These are phyloP conservation scores for Scedosporium dehoogii DNA, from an alignment of 2,329 filamentous ascomycete species.

Conservation along the genomic window DNA sequence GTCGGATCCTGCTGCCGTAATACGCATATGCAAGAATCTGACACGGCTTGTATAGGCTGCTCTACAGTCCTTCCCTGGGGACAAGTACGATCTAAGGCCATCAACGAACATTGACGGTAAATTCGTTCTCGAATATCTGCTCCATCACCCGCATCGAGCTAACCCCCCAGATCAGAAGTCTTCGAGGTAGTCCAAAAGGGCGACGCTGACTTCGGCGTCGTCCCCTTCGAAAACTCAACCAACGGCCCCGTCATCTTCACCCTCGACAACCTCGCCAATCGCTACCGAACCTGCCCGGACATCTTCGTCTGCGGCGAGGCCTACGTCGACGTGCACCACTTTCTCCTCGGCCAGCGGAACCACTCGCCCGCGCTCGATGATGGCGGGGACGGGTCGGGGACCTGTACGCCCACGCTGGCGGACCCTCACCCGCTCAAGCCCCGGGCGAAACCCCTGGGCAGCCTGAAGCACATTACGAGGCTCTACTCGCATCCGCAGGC, in stretches of 20 bases:
- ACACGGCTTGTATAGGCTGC: conserved; percentile 26
- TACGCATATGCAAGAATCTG: conserved; percentile 1
- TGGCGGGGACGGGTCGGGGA: conserved; percentile 26
- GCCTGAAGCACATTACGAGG: conserved; percentile 55
- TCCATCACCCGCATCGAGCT: not conserved
- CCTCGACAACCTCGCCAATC: conserved; percentile 78
- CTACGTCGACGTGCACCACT: conserved; percentile 84
- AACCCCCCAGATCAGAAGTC: conserved; percentile 46
- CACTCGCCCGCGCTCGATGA: conserved; percentile 17
- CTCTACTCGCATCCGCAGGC: conserved; percentile 93
- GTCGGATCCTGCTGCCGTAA: not conserved
- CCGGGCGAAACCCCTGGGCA: conserved; percentile 34
- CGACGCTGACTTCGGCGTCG: conserved; percentile 60
- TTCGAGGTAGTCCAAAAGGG: conserved; percentile 68
- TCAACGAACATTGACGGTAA: conserved; percentile 40
- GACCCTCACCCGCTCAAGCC: conserved; percentile 33
- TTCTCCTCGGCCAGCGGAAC: conserved; percentile 53
- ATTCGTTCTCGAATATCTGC: conserved; percentile 9
- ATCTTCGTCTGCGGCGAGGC: conserved; percentile 73
- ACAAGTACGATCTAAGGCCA: conserved; percentile 37
- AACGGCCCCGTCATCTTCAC: conserved; percentile 90
- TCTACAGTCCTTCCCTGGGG: conserved; percentile 35
- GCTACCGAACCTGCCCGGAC: conserved; percentile 51
- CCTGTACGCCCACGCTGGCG: conserved; percentile 38
- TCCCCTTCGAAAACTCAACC: conserved; percentile 93